Percentiles rank a stretch among this genome's conserved stretches.
Conservation (phyloP, 2,329 filamentous ascomycete species). For the Phialocephala subalpina region DNA sequence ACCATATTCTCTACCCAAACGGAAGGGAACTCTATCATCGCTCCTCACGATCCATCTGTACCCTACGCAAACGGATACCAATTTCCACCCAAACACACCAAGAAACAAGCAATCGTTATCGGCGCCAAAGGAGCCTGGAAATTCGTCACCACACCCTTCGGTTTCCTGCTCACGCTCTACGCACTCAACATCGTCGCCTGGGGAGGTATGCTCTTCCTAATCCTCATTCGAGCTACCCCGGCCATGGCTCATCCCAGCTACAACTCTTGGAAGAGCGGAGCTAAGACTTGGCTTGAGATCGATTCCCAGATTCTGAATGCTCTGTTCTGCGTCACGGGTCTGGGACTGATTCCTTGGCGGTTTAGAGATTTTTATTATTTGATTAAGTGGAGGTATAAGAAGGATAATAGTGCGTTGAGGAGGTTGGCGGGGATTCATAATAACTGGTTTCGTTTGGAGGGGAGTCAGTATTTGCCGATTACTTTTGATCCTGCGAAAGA, state of each 20-base stretch:
- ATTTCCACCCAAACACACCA: constrained; percentile 55
- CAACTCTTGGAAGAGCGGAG: constrained; percentile 70
- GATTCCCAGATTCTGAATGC: constrained; percentile 83
- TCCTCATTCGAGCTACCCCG: constrained; percentile 76
- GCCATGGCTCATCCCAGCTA: constrained; percentile 68
- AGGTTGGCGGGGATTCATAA: constrained; percentile 70
- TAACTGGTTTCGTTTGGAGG: constrained; percentile 76
- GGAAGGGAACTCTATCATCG: constrained; percentile 16
- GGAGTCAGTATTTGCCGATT: constrained; percentile 61
- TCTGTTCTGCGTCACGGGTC: constrained; percentile 85
- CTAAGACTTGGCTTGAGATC: constrained; percentile 82
- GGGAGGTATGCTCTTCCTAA: constrained; percentile 88
- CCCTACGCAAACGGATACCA: constrained; percentile 36
- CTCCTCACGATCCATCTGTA: constrained; percentile 30
- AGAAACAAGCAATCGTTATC: constrained; percentile 63
- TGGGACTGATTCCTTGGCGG: constrained; percentile 85
- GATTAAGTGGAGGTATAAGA: constrained; percentile 49
- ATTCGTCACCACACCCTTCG: constrained; percentile 76
- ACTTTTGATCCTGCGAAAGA: constrained; percentile 42
- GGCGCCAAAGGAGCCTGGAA: constrained; percentile 68
- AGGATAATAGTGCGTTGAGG: constrained; percentile 26
- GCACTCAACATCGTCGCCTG: constrained; percentile 83
- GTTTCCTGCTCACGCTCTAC: constrained; percentile 81
- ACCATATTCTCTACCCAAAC: constrained; percentile 17
- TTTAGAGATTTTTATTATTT: constrained; percentile 80